Percentiles rank a stretch among this genome's conserved stretches.
Evolutionary conservation across 75 land plant species (phyloP).

Genomic region (Cupressus sempervirens): DNA sequence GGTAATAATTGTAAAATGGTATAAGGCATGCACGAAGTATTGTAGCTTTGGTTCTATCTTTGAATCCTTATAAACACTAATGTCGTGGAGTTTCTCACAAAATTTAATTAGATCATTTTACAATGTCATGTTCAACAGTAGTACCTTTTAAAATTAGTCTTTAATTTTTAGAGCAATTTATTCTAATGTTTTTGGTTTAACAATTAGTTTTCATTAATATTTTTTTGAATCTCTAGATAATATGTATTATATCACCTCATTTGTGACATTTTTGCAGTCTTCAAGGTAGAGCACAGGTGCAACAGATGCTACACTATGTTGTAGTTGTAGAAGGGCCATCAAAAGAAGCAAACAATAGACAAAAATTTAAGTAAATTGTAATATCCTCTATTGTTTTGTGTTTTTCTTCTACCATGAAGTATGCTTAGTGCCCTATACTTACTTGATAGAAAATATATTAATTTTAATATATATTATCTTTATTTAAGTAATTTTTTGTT

Average conservation of each 20-base stretch:
- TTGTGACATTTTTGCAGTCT: constrained; percentile 40
- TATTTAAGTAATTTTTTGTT: no score
- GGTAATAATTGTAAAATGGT: neutral
- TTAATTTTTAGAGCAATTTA: neutral
- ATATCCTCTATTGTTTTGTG: neutral
- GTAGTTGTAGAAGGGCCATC: constrained; percentile 86
- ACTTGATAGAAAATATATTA: neutral
- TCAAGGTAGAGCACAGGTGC: constrained; percentile 76
- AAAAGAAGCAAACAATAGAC: constrained; percentile 75
- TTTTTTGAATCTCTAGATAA: neutral
- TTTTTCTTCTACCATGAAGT: neutral
- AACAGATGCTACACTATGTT: constrained; percentile 69
- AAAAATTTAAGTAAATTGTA: constrained; percentile 66
- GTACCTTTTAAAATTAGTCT: neutral
- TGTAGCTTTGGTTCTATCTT: no score
- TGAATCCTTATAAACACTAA: no score
- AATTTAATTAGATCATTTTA: no score
- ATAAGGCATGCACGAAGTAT: no score
- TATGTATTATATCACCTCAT: neutral
- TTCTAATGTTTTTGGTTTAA: neutral
- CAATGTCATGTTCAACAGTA: no score
- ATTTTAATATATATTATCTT: neutral
- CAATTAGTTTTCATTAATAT: neutral
- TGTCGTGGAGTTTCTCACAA: no score
- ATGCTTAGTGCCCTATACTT: neutral